Percentiles rank a stretch among this genome's conserved stretches.
Conservation (phyloP, 495 filamentous ascomycete species). For the Aspergillus wentii region DNA sequence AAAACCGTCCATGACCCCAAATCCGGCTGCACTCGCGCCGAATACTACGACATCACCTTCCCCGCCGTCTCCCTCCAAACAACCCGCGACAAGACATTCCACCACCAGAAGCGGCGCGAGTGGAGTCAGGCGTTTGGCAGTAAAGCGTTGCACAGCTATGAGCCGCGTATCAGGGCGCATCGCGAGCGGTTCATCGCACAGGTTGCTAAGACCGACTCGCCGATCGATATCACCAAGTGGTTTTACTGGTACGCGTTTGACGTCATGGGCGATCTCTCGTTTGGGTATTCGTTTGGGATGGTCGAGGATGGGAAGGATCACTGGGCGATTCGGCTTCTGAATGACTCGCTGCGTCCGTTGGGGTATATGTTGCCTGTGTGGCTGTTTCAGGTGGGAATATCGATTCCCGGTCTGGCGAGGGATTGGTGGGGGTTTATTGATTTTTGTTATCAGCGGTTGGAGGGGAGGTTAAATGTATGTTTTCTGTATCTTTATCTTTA, state of each 20-base stretch:
- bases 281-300: conserved; percentile 34
- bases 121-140: conserved; percentile 30
- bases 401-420: conserved; percentile 18
- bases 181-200: background rate
- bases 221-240: conserved; percentile 24
- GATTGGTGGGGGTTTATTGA: conserved; percentile 29
- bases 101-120: conserved; percentile 24
- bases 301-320: conserved; percentile 23
- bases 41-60: conserved; percentile 22
- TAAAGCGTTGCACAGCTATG: conserved; percentile 11
- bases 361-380: conserved; percentile 30
- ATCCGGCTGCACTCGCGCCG: conserved; percentile 20
- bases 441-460: conserved; percentile 12
- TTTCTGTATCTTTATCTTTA: background rate
- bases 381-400: conserved; percentile 23
- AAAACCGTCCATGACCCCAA: conserved; percentile 11
- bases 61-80: conserved; percentile 21
- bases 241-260: conserved; percentile 33
- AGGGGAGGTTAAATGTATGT: conserved; percentile 12
- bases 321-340: conserved; percentile 20
- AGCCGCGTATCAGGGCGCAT: background rate
- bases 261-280: conserved; percentile 36
- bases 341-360: conserved; percentile 18
- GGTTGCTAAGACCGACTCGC: background rate
- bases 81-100: conserved; percentile 17